phyloP scores from a whole-genome alignment of 805 yeast species.

The Cyberlindnera veronae region DNA sequence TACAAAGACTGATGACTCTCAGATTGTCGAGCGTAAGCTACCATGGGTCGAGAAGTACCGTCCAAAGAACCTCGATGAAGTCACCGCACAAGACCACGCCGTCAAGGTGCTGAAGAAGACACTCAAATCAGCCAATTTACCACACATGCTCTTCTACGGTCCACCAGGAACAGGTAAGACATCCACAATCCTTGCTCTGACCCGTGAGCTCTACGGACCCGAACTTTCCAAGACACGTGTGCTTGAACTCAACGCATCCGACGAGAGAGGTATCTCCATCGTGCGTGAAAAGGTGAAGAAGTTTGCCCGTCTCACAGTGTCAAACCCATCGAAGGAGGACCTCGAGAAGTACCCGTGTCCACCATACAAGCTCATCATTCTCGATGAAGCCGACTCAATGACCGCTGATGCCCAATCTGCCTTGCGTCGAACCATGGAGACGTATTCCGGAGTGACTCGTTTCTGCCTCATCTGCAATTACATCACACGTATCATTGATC shows the following conservation, averaged over 20 bases:
- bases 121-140: constrained; percentile 74
- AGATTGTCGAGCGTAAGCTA: constrained; percentile 30
- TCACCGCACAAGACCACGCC: constrained; percentile 89
- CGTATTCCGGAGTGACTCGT: constrained; percentile 83
- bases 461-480: constrained; percentile 95
- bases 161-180: constrained; percentile 96
- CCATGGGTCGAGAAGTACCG: constrained; percentile 97
- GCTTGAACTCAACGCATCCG: constrained; percentile 83
- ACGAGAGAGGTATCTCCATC: constrained; percentile 85
- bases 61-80: constrained; percentile 82
- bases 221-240: constrained; percentile 63
- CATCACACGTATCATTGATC: constrained; percentile 94
- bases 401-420: constrained; percentile 97
- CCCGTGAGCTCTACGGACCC: constrained; percentile 79
- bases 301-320: constrained; percentile 81
- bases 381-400: constrained; percentile 97
- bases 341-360: constrained; percentile 85
- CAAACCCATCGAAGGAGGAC: constrained; percentile 73
- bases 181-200: constrained; percentile 80
- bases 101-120: constrained; percentile 79
- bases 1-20: constrained; percentile 5
- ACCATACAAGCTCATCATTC: constrained; percentile 86
- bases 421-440: constrained; percentile 89
- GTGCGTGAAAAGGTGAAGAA: constrained; percentile 82
- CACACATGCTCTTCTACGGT: constrained; percentile 89